Evolutionary conservation across 2,329 filamentous ascomycete species (phyloP).

Genomic region (Remersonia thermophila): DNA sequence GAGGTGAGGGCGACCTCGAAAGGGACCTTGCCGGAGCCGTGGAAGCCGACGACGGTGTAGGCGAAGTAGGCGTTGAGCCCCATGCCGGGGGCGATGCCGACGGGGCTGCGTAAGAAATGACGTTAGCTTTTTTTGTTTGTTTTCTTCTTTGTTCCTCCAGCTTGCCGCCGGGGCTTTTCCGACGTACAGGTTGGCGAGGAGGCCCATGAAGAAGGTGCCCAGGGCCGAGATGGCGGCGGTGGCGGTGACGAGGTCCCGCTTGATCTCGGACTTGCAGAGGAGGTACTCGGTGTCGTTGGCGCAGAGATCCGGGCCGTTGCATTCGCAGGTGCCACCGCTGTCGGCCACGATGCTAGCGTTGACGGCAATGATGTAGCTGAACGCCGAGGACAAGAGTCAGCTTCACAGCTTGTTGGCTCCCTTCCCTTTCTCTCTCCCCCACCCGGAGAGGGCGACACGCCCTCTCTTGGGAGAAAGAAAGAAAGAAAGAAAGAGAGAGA

Average conservation of each 20-base stretch:
- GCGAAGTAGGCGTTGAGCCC: constrained; percentile 81
- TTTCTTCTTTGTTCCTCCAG: too few relatives aligned
- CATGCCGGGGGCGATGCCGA: constrained; percentile 63
- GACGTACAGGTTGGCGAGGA: constrained; percentile 61
- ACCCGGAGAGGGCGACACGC: too few relatives aligned
- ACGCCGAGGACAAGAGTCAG: background rate
- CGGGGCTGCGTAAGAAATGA: constrained; percentile 31
- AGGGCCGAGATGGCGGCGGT: constrained; percentile 74
- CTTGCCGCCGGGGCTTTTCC: background rate
- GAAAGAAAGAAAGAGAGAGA: too few relatives aligned
- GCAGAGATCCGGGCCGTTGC: constrained; percentile 41
- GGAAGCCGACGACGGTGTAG: constrained; percentile 66
- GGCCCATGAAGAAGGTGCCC: constrained; percentile 70
- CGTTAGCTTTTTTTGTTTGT: constrained; percentile 5
- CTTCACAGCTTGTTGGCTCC: too few relatives aligned
- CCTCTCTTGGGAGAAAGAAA: too few relatives aligned
- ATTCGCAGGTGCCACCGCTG: constrained; percentile 65
- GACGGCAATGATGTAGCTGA: constrained; percentile 38
- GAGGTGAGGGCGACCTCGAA: constrained; percentile 70
- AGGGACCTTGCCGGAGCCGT: constrained; percentile 60
- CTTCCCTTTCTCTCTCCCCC: too few relatives aligned
- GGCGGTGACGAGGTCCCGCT: constrained; percentile 70
- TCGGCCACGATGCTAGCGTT: constrained; percentile 45
- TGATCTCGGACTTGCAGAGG: constrained; percentile 51
- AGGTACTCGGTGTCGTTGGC: constrained; percentile 44